Percentiles rank a stretch among this genome's conserved stretches.
phyloP scores from a whole-genome alignment of 129 eudicot species.

The Arctium minus region DNA sequence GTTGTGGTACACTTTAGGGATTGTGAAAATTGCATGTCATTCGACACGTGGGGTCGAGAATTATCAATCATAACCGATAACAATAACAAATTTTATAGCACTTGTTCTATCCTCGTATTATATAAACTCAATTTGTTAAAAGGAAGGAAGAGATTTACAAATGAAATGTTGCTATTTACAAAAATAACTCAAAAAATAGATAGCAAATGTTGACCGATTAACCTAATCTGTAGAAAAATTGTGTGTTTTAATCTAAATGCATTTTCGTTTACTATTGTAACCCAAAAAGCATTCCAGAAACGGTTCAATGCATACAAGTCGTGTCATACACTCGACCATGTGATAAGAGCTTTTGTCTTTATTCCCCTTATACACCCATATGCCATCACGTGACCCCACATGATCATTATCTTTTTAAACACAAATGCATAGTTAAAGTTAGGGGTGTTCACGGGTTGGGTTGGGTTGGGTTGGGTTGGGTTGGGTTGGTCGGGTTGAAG shows the following conservation, averaged over 20 bases:
- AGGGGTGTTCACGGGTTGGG: too few relatives aligned
- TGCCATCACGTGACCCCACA: conserved; percentile 24
- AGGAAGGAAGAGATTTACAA: neutral
- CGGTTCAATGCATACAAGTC: neutral
- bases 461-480: too few relatives aligned
- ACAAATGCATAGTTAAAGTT: neutral
- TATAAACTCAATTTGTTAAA: neutral
- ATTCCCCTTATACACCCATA: neutral
- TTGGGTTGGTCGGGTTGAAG: too few relatives aligned
- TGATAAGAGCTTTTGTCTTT: conserved; percentile 2
- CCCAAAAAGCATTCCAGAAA: neutral
- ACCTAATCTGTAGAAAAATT: neutral
- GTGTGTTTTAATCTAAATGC: neutral
- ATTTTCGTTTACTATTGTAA: too few relatives aligned
- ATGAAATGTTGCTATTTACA: neutral
- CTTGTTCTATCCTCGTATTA: neutral
- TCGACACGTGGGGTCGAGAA: neutral
- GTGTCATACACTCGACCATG: conserved; percentile 6
- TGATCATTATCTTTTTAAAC: neutral
- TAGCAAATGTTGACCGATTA: neutral
- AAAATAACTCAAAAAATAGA: too few relatives aligned
- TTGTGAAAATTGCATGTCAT: neutral
- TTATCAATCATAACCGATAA: neutral
- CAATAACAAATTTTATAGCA: neutral
- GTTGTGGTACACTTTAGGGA: neutral